These are phyloP conservation scores for Fusarium subglutinans DNA, from an alignment of 2,329 filamentous ascomycete genomes.

Conservation along the genomic window DNA sequence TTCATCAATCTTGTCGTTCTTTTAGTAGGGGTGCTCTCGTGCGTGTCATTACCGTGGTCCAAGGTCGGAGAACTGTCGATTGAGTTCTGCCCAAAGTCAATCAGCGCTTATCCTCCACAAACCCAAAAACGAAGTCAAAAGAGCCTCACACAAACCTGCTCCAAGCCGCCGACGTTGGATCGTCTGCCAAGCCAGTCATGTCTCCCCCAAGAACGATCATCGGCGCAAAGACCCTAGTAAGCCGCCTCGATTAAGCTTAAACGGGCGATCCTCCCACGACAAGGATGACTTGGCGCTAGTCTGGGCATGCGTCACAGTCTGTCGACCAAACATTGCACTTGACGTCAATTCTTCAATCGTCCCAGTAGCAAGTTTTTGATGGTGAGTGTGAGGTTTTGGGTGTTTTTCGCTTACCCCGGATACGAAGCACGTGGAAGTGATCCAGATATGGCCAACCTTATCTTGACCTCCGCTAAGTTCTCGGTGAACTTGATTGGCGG, in stretches of 20 bases:
- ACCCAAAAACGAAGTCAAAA: background rate
- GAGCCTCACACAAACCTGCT: background rate
- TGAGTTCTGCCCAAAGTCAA: background rate
- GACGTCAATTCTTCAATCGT: slow-evolving; percentile 24
- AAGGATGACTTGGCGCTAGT: slow-evolving; percentile 20
- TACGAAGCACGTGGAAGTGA: background rate
- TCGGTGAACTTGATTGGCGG: background rate
- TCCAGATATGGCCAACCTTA: background rate
- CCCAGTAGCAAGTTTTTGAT: slow-evolving; percentile 1
- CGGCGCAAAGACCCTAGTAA: background rate
- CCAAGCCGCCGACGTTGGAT: background rate
- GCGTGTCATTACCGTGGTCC: rapidly evolving
- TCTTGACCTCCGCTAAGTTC: background rate
- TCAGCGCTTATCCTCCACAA: background rate
- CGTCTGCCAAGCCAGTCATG: background rate
- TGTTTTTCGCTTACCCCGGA: background rate
- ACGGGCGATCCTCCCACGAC: slow-evolving; percentile 18
- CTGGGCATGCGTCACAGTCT: slow-evolving; percentile 36
- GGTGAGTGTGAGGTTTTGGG: background rate
- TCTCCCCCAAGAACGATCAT: background rate
- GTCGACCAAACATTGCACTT: slow-evolving; percentile 7
- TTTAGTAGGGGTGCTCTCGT: background rate
- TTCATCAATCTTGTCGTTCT: rapidly evolving
- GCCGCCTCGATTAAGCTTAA: slow-evolving; percentile 31
- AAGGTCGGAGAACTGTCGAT: background rate